phyloP scores from a whole-genome alignment of 345 rosid genomes.

The Ceriops decandra region DNA sequence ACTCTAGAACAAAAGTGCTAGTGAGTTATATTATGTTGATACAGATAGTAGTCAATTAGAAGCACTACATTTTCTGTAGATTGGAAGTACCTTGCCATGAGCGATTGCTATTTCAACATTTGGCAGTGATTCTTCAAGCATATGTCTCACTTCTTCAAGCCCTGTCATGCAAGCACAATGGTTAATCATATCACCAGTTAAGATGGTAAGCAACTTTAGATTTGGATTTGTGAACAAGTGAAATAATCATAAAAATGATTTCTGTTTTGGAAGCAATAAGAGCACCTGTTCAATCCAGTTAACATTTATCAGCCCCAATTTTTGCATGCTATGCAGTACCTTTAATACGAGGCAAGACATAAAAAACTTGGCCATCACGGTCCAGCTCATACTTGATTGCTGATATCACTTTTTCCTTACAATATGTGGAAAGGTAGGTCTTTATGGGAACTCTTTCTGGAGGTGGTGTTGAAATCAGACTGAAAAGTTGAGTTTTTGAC shows the following conservation, averaged over 20 bases:
- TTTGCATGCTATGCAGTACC: conserved; percentile 36
- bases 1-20: no score
- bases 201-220: conserved; percentile 12
- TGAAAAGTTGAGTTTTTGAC: conserved; percentile 31
- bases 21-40: no score
- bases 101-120: conserved; percentile 78
- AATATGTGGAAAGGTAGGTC: conserved; percentile 71
- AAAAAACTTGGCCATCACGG: conserved; percentile 91
- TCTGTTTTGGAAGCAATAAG: not conserved
- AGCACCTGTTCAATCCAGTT: not conserved
- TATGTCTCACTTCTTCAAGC: conserved; percentile 78
- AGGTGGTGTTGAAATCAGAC: conserved; percentile 92
- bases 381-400: conserved; percentile 79
- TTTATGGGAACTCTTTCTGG: conserved; percentile 97
- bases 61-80: not conserved
- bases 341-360: conserved; percentile 91
- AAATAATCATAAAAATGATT: not conserved
- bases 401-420: conserved; percentile 55
- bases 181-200: conserved; percentile 7
- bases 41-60: not conserved
- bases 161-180: conserved; percentile 45
- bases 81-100: conserved; percentile 73
- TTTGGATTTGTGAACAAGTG: not conserved
- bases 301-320: not conserved
- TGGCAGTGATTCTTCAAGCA: conserved; percentile 71